phyloP scores from a whole-genome alignment of 148 eudicot genomes.

The Chenopodium album region DNA sequence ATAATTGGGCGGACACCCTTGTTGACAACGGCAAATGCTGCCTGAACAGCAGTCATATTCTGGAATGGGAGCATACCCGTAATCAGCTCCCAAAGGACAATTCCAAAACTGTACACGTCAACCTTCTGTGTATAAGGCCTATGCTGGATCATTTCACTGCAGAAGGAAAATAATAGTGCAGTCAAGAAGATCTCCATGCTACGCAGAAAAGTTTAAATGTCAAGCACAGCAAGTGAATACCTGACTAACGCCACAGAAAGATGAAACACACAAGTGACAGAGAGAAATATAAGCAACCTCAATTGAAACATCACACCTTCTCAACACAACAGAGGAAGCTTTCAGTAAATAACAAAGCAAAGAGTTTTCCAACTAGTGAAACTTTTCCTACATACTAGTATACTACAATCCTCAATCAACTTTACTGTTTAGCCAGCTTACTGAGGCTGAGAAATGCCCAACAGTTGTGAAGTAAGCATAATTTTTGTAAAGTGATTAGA shows the following conservation, averaged over 20 bases:
- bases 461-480: background rate
- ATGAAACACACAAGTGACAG: background rate
- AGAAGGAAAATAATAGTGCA: conserved; percentile 18
- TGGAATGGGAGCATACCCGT: conserved; percentile 95
- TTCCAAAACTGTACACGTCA: conserved; percentile 94
- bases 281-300: background rate
- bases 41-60: conserved; percentile 98
- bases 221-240: background rate
- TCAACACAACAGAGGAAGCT: background rate
- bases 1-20: conserved; percentile 81
- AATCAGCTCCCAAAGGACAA: conserved; percentile 92
- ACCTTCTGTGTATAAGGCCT: conserved; percentile 96
- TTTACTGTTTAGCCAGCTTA: background rate
- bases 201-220: background rate
- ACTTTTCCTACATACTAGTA: background rate
- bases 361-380: background rate
- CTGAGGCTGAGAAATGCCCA: background rate
- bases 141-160: conserved; percentile 99
- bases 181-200: conserved; percentile 23
- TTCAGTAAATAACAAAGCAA: background rate
- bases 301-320: background rate
- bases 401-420: background rate
- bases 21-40: conserved; percentile 97
- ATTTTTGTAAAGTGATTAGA: background rate
- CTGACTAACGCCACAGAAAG: background rate